phyloP scores from a whole-genome alignment of 306 rosid genomes.

The Sechiopsis laciniata region DNA sequence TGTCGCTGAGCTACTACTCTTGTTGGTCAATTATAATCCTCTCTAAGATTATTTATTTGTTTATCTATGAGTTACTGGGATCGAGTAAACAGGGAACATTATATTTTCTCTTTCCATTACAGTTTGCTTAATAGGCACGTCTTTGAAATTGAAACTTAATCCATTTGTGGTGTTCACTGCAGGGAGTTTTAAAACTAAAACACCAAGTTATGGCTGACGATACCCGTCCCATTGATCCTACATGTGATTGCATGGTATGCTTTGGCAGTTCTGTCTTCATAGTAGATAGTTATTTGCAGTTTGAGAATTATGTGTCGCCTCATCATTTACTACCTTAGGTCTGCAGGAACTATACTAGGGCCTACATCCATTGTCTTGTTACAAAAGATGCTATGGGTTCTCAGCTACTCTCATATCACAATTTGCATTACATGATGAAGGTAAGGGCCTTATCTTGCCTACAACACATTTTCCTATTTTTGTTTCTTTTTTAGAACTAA shows the following conservation, averaged over 20 bases:
- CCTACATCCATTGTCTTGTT: constrained; percentile 90
- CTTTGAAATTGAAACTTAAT: neutral
- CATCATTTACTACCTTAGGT: constrained; percentile 47
- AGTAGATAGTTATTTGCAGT: neutral
- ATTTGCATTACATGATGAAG: constrained; percentile 87
- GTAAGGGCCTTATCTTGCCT: constrained; percentile 28
- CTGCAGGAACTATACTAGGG: constrained; percentile 83
- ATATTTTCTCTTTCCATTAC: neutral
- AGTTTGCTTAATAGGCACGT: neutral
- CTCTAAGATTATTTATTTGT: neutral
- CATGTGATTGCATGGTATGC: constrained; percentile 83
- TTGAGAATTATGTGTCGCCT: constrained; percentile 23
- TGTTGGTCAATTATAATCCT: neutral
- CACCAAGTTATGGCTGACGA: constrained; percentile 80
- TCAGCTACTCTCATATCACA: constrained; percentile 92
- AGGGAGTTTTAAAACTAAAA: constrained; percentile 89
- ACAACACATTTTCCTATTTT: constrained; percentile 5
- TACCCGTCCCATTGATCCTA: constrained; percentile 82
- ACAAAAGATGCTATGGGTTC: constrained; percentile 98
- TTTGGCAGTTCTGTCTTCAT: constrained; percentile 23
- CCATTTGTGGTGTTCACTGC: constrained; percentile 17
- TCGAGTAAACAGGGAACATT: too few species aligned
- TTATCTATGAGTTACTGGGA: neutral
- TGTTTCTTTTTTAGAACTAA: constrained; percentile 8
- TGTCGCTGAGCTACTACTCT: too few species aligned